Evolutionary conservation across 2,329 filamentous ascomycete genomes (phyloP).

Genomic region (Paecilomyces sp.): DNA sequence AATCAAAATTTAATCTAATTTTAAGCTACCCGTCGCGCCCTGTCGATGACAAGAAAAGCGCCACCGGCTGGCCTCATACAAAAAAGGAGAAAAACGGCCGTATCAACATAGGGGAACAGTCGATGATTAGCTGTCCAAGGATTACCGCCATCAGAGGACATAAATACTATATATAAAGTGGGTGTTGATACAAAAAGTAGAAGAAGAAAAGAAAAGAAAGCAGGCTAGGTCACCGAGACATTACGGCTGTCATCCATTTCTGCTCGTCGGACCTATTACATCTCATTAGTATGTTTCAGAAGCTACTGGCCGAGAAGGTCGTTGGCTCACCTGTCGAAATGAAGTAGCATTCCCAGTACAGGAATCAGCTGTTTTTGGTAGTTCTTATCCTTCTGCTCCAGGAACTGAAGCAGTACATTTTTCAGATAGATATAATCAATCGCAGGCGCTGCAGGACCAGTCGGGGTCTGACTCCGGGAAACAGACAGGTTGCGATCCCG

Average conservation of each 20-base stretch:
- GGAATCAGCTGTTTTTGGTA: constrained; percentile 62
- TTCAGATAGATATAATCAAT: constrained; percentile 60
- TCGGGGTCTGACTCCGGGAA: constrained; percentile 31
- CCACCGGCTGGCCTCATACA: background rate
- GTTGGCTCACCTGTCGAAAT: constrained; percentile 53
- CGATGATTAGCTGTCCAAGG: background rate
- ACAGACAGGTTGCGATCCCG: constrained; percentile 27
- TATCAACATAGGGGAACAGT: background rate
- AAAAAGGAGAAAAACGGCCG: background rate
- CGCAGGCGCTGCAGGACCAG: constrained; percentile 16
- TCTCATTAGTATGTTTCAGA: constrained; percentile 9
- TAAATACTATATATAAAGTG: background rate
- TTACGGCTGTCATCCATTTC: constrained; percentile 75
- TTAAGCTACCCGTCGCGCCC: background rate
- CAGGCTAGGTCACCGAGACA: constrained; percentile 33
- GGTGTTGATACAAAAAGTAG: background rate
- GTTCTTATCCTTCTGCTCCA: constrained; percentile 61
- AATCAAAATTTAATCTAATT: background rate
- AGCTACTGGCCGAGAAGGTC: background rate
- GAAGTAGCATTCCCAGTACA: constrained; percentile 58
- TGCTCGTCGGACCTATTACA: constrained; percentile 62
- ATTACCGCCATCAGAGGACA: background rate
- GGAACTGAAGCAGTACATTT: constrained; percentile 59
- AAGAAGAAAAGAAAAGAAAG: background rate
- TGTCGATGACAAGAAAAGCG: background rate